These are phyloP conservation scores for Populus ilicifolia DNA, from an alignment of 345 rosid genomes.

Conservation along the genomic window DNA sequence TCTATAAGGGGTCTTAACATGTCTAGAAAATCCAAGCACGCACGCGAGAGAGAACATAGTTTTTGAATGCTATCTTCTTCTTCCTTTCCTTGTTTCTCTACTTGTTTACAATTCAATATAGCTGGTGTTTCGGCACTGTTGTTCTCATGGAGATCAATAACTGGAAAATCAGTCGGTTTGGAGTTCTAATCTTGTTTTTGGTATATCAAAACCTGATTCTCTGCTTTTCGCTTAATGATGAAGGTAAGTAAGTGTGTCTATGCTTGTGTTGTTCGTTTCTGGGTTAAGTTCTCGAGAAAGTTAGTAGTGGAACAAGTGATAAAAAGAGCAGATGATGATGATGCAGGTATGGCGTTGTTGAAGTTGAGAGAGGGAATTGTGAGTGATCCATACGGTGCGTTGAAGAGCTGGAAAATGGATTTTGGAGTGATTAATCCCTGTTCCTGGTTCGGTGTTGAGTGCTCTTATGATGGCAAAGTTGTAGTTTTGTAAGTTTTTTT, in stretches of 20 bases:
- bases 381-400: conserved; percentile 66
- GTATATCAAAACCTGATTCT: conserved; percentile 6
- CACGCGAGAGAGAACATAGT: neutral
- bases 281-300: neutral
- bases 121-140: neutral
- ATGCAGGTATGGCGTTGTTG: conserved; percentile 60
- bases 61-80: conserved; percentile 2
- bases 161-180: conserved; percentile 17
- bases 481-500: conserved; percentile 52
- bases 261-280: neutral
- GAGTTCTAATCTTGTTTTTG: conserved; percentile 2
- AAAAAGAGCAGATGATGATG: neutral
- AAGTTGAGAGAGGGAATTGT: conserved; percentile 56
- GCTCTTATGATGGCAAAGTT: conserved; percentile 56
- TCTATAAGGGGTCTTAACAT: neutral
- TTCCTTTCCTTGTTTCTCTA: neutral
- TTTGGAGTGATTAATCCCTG: conserved; percentile 49
- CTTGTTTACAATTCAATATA: neutral
- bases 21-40: conserved; percentile 1
- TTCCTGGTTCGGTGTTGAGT: conserved; percentile 77
- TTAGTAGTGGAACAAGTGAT: neutral
- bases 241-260: neutral
- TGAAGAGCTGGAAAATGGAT: conserved; percentile 53
- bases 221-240: conserved; percentile 18
- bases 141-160: conserved; percentile 12